These are phyloP conservation scores for Sequoiadendron giganteum DNA, from an alignment of 75 land plant genomes.

Conservation along the genomic window DNA sequence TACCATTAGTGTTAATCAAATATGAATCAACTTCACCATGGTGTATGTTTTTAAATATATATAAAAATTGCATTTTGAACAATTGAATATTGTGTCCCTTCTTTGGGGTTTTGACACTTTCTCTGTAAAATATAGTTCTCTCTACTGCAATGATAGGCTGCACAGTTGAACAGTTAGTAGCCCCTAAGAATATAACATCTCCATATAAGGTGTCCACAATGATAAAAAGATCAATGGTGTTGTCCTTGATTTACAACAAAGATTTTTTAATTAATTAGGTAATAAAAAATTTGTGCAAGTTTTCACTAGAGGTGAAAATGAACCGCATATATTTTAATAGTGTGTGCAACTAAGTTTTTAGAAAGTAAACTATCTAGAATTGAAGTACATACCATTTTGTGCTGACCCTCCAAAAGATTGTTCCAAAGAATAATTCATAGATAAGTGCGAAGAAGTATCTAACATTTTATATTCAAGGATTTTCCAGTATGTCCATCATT, in stretches of 20 bases:
- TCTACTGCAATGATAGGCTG: too few species aligned
- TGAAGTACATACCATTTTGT: conserved; percentile 36
- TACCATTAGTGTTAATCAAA: too few species aligned
- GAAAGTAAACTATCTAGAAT: not conserved
- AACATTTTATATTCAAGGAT: conserved; percentile 84
- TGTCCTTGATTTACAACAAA: conserved; percentile 68
- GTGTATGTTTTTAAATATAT: too few species aligned
- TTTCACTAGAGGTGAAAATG: too few species aligned
- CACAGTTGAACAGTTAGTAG: too few species aligned
- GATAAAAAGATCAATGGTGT: conserved; percentile 48
- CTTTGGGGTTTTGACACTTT: too few species aligned
- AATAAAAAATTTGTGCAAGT: not conserved
- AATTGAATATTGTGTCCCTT: too few species aligned
- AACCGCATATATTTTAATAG: not conserved
- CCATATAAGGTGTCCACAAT: conserved; percentile 80
- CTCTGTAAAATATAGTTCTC: too few species aligned
- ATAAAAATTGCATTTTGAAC: too few species aligned
- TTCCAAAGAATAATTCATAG: conserved; percentile 57
- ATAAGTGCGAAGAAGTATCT: conserved; percentile 60
- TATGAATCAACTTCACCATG: too few species aligned
- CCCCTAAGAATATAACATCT: conserved; percentile 70
- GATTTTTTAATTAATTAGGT: not conserved
- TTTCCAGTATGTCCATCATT: conserved; percentile 79
- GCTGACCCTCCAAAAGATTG: conserved; percentile 74
- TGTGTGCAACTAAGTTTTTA: not conserved